These are phyloP conservation scores for Mytilinidion resinicola DNA, from an alignment of 495 filamentous ascomycete genomes.

Conservation along the genomic window DNA sequence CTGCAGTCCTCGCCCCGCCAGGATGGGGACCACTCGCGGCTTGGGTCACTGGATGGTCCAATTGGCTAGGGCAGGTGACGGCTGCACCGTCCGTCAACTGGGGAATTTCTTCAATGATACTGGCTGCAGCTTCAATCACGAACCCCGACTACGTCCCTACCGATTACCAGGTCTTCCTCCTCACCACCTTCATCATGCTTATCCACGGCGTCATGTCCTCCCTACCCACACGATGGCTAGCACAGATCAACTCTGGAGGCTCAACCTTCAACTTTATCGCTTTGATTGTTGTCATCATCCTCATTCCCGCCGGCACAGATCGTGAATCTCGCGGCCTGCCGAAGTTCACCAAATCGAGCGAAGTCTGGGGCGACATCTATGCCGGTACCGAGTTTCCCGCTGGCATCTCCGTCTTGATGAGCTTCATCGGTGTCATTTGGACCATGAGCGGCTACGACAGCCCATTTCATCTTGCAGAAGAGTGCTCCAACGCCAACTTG, in stretches of 20 bases:
- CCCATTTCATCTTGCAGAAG: constrained; percentile 70
- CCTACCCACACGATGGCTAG: constrained; percentile 68
- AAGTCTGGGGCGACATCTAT: constrained; percentile 67
- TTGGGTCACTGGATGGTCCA: constrained; percentile 58
- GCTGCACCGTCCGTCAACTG: constrained; percentile 45
- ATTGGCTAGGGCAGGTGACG: constrained; percentile 62
- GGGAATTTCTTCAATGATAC: constrained; percentile 61
- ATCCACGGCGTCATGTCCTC: constrained; percentile 66
- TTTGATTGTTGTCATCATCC: constrained; percentile 59
- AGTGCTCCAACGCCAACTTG: constrained; percentile 70
- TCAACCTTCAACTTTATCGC: constrained; percentile 70
- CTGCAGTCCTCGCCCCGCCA: constrained; percentile 70
- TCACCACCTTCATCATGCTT: constrained; percentile 63
- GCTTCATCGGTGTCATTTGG: constrained; percentile 63
- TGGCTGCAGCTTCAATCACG: constrained; percentile 62
- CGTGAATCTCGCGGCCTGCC: constrained; percentile 44
- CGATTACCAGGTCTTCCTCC: constrained; percentile 63
- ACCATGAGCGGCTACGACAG: constrained; percentile 67
- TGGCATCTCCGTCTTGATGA: constrained; percentile 69
- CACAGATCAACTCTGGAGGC: constrained; percentile 67
- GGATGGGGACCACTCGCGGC: constrained; percentile 70
- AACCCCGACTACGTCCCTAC: constrained; percentile 61
- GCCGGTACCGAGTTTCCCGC: constrained; percentile 65
- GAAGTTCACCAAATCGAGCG: constrained; percentile 55
- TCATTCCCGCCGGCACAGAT: constrained; percentile 58